These are phyloP conservation scores for Brettanomyces nanus DNA, from an alignment of 805 yeast species.

Conservation along the genomic window DNA sequence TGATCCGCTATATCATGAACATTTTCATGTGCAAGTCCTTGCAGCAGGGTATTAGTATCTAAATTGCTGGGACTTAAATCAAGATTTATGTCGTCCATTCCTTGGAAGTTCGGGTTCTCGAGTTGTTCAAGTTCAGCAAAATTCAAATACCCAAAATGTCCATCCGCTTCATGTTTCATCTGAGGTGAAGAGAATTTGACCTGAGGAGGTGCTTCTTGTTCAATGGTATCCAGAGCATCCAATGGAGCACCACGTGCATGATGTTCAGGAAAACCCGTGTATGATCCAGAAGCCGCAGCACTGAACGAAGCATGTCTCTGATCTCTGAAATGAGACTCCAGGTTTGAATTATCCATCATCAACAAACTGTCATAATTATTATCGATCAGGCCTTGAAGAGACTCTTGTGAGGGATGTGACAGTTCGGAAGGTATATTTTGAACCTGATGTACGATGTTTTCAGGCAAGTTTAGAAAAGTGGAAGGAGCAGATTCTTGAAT, in stretches of 20 bases:
- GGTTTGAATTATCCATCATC: no score
- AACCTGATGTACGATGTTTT: no score
- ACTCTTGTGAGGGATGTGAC: no score
- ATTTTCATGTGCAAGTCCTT: background rate
- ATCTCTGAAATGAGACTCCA: constrained; percentile 20
- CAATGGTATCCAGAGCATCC: constrained; percentile 9
- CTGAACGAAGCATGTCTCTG: constrained; percentile 53
- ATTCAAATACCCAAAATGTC: constrained; percentile 27
- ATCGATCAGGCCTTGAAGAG: no score
- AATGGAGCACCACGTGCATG: constrained; percentile 5
- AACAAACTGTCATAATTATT: no score
- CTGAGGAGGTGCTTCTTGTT: constrained; percentile 49
- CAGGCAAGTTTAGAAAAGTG: no score
- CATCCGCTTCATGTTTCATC: constrained; percentile 19
- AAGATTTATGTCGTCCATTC: background rate
- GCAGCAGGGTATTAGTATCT: background rate
- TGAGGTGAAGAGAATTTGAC: constrained; percentile 84
- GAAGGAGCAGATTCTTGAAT: background rate
- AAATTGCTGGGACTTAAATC: background rate
- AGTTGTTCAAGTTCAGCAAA: constrained; percentile 21
- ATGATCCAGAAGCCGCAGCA: constrained; percentile 54
- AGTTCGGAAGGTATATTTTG: no score
- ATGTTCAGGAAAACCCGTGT: constrained; percentile 33
- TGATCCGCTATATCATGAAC: background rate
- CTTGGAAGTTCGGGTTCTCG: constrained; percentile 11